A percentile compares a stretch with the other conserved stretches of the same genome.
phyloP scores from a whole-genome alignment of 2,329 filamentous ascomycete species.

The Pseudogymnoascus sp. region DNA sequence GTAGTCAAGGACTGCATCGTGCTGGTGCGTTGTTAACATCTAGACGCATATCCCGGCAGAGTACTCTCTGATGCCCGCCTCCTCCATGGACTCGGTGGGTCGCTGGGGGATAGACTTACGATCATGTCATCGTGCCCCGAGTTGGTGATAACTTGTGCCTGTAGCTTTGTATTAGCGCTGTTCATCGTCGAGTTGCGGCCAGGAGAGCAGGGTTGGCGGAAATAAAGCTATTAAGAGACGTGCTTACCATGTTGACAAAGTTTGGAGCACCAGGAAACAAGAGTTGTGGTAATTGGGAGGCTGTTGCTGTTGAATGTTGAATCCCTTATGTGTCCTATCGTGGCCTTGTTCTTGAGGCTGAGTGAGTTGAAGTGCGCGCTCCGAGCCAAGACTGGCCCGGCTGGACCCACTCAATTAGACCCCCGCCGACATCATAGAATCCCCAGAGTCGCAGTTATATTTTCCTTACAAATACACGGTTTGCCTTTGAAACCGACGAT shows the following conservation, averaged over 20 bases:
- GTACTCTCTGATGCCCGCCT: neutral
- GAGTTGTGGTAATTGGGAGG: neutral
- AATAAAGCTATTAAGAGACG: neutral
- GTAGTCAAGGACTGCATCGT: constrained; percentile 97
- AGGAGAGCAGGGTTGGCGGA: neutral
- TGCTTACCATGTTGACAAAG: constrained; percentile 7
- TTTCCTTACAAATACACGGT: neutral
- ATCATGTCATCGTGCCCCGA: constrained; percentile 99
- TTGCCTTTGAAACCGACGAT: neutral
- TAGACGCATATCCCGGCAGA: neutral
- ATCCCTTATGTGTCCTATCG: constrained; percentile 6
- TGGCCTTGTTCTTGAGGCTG: constrained; percentile 10
- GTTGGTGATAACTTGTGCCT: constrained; percentile 75
- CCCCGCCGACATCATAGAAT: neutral
- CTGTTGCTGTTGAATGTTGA: constrained; percentile 3
- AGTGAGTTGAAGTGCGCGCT: constrained; percentile 7
- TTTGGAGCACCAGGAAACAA: neutral
- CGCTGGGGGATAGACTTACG: constrained; percentile 52
- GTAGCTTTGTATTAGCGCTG: neutral
- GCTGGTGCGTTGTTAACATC: constrained; percentile 43
- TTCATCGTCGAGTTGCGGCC: neutral
- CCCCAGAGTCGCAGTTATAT: neutral
- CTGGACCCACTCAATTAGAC: constrained; percentile 14
- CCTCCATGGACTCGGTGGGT: neutral
- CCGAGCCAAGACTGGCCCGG: neutral